Percentiles rank a stretch among this genome's conserved stretches.
phyloP scores from a whole-genome alignment of 306 rosid species.

The Glycine latifolia region DNA sequence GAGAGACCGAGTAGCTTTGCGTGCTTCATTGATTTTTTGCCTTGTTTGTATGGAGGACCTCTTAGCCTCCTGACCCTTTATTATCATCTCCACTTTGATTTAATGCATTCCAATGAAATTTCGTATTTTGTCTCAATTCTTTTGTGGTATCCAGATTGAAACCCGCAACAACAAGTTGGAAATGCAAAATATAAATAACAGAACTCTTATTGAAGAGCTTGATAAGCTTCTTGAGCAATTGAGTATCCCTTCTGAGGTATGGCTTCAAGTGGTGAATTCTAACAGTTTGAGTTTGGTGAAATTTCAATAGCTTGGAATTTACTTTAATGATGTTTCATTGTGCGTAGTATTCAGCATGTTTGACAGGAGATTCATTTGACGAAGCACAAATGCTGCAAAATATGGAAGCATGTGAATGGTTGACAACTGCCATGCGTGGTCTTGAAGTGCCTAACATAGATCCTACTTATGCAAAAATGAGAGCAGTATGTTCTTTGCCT shows the following conservation, averaged over 20 bases:
- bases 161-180: constrained; percentile 92
- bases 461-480: constrained; percentile 76
- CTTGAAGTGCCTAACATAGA: constrained; percentile 66
- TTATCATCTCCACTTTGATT: constrained; percentile 30
- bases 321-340: constrained; percentile 56
- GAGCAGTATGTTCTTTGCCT: constrained; percentile 73
- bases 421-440: constrained; percentile 74
- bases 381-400: constrained; percentile 80
- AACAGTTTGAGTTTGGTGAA: constrained; percentile 39
- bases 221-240: constrained; percentile 85
- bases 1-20: constrained; percentile 34
- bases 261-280: constrained; percentile 31
- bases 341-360: constrained; percentile 75
- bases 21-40: constrained; percentile 26
- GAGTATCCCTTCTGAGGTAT: constrained; percentile 89
- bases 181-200: constrained; percentile 87
- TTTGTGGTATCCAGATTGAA: constrained; percentile 79
- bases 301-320: constrained; percentile 33
- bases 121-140: constrained; percentile 39
- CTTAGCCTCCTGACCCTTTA: constrained; percentile 14
- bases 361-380: constrained; percentile 86
- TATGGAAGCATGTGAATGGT: constrained; percentile 92
- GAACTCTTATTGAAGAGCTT: constrained; percentile 81
- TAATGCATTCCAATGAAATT: constrained; percentile 26
- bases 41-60: constrained; percentile 29